Percentiles rank a stretch among this genome's conserved stretches.
phyloP scores from a whole-genome alignment of 2,329 filamentous ascomycete genomes.

The Blumeriella jaapii region DNA sequence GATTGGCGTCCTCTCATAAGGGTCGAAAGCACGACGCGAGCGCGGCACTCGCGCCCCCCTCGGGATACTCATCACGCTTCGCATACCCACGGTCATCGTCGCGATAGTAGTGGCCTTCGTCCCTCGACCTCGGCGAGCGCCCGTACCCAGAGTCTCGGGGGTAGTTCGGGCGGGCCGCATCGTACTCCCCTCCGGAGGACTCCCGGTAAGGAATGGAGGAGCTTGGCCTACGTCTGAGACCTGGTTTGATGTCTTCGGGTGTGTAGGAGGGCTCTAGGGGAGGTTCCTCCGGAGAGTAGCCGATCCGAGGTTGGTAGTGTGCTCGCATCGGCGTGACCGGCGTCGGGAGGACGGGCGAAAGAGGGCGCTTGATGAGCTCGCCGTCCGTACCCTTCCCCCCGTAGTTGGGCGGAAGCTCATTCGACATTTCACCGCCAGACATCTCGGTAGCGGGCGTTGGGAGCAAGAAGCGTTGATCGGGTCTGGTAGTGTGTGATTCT shows the following conservation, averaged over 20 bases:
- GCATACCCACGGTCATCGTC: slow-evolving; percentile 7
- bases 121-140: slow-evolving; percentile 11
- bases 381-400: slow-evolving; percentile 15
- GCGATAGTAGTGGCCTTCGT: slow-evolving; percentile 15
- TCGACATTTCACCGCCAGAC: slow-evolving; percentile 11
- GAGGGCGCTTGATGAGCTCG: slow-evolving; percentile 15
- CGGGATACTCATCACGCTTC: slow-evolving; percentile 12
- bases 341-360: slow-evolving; percentile 5
- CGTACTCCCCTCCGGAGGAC: slow-evolving; percentile 14
- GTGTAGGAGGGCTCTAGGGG: slow-evolving; percentile 10
- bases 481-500: too few relatives aligned
- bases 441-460: slow-evolving; percentile 9
- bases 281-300: slow-evolving; percentile 16
- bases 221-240: slow-evolving; percentile 16
- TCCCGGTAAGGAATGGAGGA: slow-evolving; percentile 8
- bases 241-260: slow-evolving; percentile 8
- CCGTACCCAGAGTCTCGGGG: slow-evolving; percentile 9
- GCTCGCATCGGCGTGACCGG: slow-evolving; percentile 11
- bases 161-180: slow-evolving; percentile 10
- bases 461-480: slow-evolving; percentile 2
- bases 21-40: slow-evolving; percentile 17
- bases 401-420: slow-evolving; percentile 16
- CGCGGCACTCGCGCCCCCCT: slow-evolving; percentile 23
- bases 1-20: slow-evolving; percentile 10
- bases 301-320: slow-evolving; percentile 9